phyloP scores from a whole-genome alignment of 2,329 filamentous ascomycete genomes.

The Alternaria sp. region DNA sequence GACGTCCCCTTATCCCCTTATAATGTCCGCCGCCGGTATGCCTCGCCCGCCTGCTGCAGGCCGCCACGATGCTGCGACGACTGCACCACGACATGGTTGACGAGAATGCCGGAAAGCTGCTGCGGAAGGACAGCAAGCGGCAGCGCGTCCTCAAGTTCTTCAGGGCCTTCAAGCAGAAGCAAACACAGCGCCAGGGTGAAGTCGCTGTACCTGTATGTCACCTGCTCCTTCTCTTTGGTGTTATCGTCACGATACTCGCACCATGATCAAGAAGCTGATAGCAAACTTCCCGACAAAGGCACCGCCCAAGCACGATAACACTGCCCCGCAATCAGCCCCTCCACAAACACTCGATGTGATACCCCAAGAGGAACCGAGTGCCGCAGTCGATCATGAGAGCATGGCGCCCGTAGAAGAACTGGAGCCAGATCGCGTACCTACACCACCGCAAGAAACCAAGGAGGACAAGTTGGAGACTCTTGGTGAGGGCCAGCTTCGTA shows the following conservation, averaged over 20 bases:
- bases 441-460: conserved; percentile 19
- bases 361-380: conserved; percentile 13
- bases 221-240: conserved; percentile 1
- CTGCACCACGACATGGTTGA: conserved; percentile 30
- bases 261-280: conserved; percentile 25
- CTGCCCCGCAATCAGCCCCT: conserved; percentile 16
- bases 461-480: conserved; percentile 26
- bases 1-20: conserved; percentile 23
- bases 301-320: conserved; percentile 10
- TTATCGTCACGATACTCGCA: background rate
- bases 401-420: conserved; percentile 13
- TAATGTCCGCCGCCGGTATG: conserved; percentile 29
- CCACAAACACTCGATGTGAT: conserved; percentile 20
- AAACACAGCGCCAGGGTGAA: conserved; percentile 20
- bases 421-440: conserved; percentile 15
- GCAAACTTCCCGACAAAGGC: conserved; percentile 22
- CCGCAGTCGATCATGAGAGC: conserved; percentile 18
- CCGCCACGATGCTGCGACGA: conserved; percentile 39
- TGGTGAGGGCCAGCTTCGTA: conserved; percentile 65
- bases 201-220: conserved; percentile 26
- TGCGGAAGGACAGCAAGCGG: conserved; percentile 38
- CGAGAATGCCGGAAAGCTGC: conserved; percentile 25
- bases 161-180: conserved; percentile 33
- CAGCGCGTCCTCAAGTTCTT: conserved; percentile 43
- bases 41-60: conserved; percentile 16